A percentile compares a stretch with the other conserved stretches of the same genome.
Evolutionary conservation across 1,139 yeast genomes (phyloP).

Genomic region (Saccharomyces uvarum): DNA sequence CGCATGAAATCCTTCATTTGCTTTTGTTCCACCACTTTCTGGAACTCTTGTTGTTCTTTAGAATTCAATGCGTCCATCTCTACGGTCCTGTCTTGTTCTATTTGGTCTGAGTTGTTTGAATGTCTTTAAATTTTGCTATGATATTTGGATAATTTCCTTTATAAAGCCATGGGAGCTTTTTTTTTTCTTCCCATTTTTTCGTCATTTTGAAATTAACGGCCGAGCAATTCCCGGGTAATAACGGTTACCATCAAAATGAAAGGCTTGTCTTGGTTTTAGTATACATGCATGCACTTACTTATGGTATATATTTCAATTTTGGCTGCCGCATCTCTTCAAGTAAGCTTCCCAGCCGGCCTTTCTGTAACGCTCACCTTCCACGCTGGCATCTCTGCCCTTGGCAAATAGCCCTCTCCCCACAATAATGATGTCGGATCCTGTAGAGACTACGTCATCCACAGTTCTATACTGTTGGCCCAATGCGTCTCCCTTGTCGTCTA

Average conservation of each 20-base stretch:
- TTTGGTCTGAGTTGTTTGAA: not conserved
- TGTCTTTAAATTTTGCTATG: not conserved
- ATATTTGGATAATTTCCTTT: not conserved
- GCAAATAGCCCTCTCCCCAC: slow-evolving; percentile 97
- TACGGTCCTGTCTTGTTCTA: slow-evolving; percentile 2
- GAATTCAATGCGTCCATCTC: slow-evolving; percentile 75
- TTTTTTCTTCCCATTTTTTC: not conserved
- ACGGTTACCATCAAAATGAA: not conserved
- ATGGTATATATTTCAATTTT: not conserved
- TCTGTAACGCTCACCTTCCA: slow-evolving; percentile 82
- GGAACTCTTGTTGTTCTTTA: slow-evolving; percentile 94
- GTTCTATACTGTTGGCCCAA: slow-evolving; percentile 96
- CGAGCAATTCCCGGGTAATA: slow-evolving; percentile 1
- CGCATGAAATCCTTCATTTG: slow-evolving; percentile 99
- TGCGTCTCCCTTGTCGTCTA: slow-evolving; percentile 94
- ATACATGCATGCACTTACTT: not conserved
- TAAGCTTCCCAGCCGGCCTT: slow-evolving; percentile 95
- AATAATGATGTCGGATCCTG: slow-evolving; percentile 88
- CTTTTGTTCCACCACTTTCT: slow-evolving; percentile 89
- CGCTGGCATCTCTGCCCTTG: slow-evolving; percentile 86
- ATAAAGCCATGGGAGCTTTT: slow-evolving; percentile 3
- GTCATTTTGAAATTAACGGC: not conserved
- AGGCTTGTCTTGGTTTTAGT: not conserved
- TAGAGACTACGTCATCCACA: slow-evolving; percentile 70
- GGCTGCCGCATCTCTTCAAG: slow-evolving; percentile 34